phyloP scores from a whole-genome alignment of 2,329 filamentous ascomycete species.

The Parastagonospora nodorum region DNA sequence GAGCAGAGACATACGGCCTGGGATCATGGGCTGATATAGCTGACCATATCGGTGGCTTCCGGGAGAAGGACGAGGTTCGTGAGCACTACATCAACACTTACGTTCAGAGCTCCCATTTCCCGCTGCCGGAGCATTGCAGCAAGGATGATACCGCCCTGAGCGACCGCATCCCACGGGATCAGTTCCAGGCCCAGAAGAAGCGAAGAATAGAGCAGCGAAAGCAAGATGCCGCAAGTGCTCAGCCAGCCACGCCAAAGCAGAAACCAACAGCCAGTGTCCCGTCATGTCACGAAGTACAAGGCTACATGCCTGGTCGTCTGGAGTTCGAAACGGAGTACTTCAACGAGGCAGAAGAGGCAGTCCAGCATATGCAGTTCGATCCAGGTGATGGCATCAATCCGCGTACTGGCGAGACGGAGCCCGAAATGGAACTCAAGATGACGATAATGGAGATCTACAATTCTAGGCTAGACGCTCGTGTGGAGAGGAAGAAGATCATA shows the following conservation, averaged over 20 bases:
- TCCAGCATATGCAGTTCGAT: conserved; percentile 98
- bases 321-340: conserved; percentile 98
- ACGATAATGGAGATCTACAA: conserved; percentile 99
- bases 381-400: conserved; percentile 92
- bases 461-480: conserved; percentile 82
- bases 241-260: conserved; percentile 84
- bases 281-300: conserved; percentile 95
- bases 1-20: conserved; percentile 92
- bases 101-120: conserved; percentile 81
- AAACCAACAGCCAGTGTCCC: conserved; percentile 96
- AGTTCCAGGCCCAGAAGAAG: conserved; percentile 93
- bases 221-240: conserved; percentile 81
- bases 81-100: conserved; percentile 93
- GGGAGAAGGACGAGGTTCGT: conserved; percentile 91
- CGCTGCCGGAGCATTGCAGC: conserved; percentile 83
- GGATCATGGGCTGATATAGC: conserved; percentile 98
- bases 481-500: conserved; percentile 93
- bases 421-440: conserved; percentile 96
- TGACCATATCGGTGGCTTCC: conserved; percentile 95
- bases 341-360: conserved; percentile 97
- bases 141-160: conserved; percentile 79
- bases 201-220: conserved; percentile 89
- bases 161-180: conserved; percentile 81
- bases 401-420: conserved; percentile 81
- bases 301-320: conserved; percentile 95